Evolutionary conservation across 225 moss, liverwort and hornwort genomes (phyloP).

Genomic region (Thuidium tamariscinum): DNA sequence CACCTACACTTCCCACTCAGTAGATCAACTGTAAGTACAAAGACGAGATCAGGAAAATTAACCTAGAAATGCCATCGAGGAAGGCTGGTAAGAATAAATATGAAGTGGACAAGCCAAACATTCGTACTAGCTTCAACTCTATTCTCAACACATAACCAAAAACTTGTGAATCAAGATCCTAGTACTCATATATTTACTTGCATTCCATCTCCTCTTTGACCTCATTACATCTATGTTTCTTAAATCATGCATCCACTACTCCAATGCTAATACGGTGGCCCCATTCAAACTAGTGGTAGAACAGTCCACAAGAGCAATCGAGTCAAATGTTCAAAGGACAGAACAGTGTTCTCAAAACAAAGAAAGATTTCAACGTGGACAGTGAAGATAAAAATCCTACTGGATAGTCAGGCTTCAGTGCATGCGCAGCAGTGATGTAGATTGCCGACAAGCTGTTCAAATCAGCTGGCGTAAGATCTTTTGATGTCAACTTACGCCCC

Average conservation of each 20-base stretch:
- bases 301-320: not conserved
- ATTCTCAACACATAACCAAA: not conserved
- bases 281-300: not conserved
- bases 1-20: constrained; percentile 56
- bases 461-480: constrained; percentile 65
- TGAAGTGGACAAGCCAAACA: not conserved
- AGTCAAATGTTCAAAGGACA: not conserved
- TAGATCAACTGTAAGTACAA: not conserved
- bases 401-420: constrained; percentile 94
- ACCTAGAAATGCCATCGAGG: not conserved
- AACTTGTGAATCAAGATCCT: not conserved
- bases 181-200: not conserved
- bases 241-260: not conserved
- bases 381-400: constrained; percentile 25
- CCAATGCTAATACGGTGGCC: not conserved
- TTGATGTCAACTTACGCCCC: constrained; percentile 53
- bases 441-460: constrained; percentile 95
- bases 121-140: not conserved
- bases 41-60: not conserved
- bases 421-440: constrained; percentile 94
- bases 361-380: not conserved
- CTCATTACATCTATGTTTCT: not conserved
- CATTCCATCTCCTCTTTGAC: not conserved
- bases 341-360: not conserved
- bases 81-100: not conserved